Evolutionary conservation across 2,329 filamentous ascomycete species (phyloP).

Genomic region (Ophiostoma montium): DNA sequence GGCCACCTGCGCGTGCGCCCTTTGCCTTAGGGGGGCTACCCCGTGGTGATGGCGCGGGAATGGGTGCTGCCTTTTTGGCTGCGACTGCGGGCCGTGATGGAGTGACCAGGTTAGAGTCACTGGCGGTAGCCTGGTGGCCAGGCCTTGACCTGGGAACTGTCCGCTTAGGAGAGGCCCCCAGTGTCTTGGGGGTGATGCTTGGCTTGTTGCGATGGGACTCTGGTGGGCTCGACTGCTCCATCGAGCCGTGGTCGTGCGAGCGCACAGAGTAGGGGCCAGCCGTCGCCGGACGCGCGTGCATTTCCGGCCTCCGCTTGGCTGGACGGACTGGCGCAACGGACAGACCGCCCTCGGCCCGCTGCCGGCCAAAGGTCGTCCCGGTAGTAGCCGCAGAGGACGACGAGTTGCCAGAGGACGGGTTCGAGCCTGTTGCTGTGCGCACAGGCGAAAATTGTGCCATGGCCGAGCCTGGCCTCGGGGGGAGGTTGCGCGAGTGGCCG

Average conservation of each 20-base stretch:
- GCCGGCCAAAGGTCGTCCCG: slow-evolving; percentile 18
- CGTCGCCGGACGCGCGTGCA: slow-evolving; percentile 45
- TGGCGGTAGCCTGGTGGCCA: slow-evolving; percentile 33
- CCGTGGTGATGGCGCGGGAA: slow-evolving; percentile 7
- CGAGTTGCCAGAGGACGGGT: slow-evolving; percentile 18
- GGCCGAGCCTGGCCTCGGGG: slow-evolving; percentile 45
- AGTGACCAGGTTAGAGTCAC: slow-evolving; percentile 35
- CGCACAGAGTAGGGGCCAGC: slow-evolving; percentile 52
- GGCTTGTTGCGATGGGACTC: slow-evolving; percentile 31
- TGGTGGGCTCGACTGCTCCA: slow-evolving; percentile 31
- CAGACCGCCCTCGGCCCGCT: slow-evolving; percentile 35
- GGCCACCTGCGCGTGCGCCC: background rate
- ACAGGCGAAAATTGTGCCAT: slow-evolving; percentile 47
- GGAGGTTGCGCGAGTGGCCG: slow-evolving; percentile 30
- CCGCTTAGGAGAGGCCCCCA: slow-evolving; percentile 38
- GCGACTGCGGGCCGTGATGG: slow-evolving; percentile 25
- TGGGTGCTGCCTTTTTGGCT: slow-evolving; percentile 13
- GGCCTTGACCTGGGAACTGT: slow-evolving; percentile 31
- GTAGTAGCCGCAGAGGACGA: slow-evolving; percentile 10
- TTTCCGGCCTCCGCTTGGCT: slow-evolving; percentile 41
- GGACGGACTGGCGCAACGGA: slow-evolving; percentile 51
- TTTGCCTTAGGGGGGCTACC: slow-evolving; percentile 22
- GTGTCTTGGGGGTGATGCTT: slow-evolving; percentile 33
- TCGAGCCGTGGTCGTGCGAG: slow-evolving; percentile 29
- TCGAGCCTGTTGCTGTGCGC: slow-evolving; percentile 27